Conservation (phyloP, 805 yeast genomes). For the Candida tibetensis region DNA sequence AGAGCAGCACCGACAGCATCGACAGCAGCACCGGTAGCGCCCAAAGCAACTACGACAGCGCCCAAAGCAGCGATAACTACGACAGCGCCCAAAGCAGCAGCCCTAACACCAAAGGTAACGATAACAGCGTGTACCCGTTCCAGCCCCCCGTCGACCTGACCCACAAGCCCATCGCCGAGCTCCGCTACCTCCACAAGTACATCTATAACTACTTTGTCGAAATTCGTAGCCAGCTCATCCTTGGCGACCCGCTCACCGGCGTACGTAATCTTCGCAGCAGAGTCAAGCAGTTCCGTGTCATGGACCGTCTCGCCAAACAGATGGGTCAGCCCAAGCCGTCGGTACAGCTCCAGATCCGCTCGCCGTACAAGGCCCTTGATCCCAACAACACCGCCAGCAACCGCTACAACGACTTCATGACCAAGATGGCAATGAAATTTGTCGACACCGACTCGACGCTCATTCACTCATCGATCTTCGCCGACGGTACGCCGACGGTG, state of each 20-base stretch:
- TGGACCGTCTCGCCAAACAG: conserved; percentile 47
- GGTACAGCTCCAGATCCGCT: conserved; percentile 55
- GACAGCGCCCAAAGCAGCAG: background rate
- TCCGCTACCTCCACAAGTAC: conserved; percentile 41
- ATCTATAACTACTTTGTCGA: conserved; percentile 31
- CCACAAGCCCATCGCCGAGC: conserved; percentile 31
- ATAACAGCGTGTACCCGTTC: background rate
- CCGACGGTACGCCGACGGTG: conserved; percentile 71
- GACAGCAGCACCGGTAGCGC: background rate
- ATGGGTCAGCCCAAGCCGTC: conserved; percentile 61
- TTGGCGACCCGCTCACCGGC: conserved; percentile 18
- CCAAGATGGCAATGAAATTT: conserved; percentile 57
- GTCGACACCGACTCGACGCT: conserved; percentile 45
- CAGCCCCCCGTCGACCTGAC: background rate
- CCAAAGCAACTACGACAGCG: background rate
- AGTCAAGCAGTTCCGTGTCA: conserved; percentile 27
- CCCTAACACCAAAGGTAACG: background rate
- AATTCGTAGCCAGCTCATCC: conserved; percentile 29
- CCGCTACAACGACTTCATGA: conserved; percentile 70
- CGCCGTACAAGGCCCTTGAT: conserved; percentile 41
- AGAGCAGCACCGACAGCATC: background rate
- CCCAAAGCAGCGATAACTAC: conserved; percentile 8
- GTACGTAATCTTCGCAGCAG: conserved; percentile 18
- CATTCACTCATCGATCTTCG: conserved; percentile 61
- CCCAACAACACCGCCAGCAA: conserved; percentile 40